These are phyloP conservation scores for Crucibulum parvulum DNA, from an alignment of 1,284 basidiomycete species.

Conservation along the genomic window DNA sequence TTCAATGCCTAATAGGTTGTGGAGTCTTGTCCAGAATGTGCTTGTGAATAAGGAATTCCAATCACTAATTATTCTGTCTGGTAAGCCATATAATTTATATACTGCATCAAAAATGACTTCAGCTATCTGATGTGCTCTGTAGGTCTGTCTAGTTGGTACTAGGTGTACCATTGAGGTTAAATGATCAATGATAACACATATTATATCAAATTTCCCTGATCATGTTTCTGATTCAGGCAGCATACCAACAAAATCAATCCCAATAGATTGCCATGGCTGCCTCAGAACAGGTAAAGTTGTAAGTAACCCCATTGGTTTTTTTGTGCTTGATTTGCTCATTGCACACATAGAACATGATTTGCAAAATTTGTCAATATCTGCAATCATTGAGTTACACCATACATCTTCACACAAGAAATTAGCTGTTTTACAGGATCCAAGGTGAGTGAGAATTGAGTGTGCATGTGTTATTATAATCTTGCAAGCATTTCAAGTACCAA, in stretches of 20 bases:
- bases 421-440: neutral
- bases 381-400: too few relatives aligned
- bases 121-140: too few relatives aligned
- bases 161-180: neutral
- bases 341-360: too few relatives aligned
- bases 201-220: neutral
- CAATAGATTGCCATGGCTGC: neutral
- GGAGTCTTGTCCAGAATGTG: too few relatives aligned
- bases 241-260: neutral
- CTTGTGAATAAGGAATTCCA: too few relatives aligned
- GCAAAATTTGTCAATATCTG: too few relatives aligned
- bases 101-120: too few relatives aligned
- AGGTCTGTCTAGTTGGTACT: neutral
- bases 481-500: neutral
- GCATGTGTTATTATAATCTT: neutral
- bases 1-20: too few relatives aligned
- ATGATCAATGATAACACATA: neutral
- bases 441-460: neutral
- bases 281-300: neutral
- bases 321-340: neutral
- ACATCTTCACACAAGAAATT: too few relatives aligned
- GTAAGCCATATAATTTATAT: too few relatives aligned
- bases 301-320: neutral
- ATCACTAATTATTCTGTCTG: too few relatives aligned
- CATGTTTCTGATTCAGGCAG: neutral